Base-by-base conservation (phyloP, 1,139 yeast genomes). In the Magnusiomyces suaveolens region DNA sequence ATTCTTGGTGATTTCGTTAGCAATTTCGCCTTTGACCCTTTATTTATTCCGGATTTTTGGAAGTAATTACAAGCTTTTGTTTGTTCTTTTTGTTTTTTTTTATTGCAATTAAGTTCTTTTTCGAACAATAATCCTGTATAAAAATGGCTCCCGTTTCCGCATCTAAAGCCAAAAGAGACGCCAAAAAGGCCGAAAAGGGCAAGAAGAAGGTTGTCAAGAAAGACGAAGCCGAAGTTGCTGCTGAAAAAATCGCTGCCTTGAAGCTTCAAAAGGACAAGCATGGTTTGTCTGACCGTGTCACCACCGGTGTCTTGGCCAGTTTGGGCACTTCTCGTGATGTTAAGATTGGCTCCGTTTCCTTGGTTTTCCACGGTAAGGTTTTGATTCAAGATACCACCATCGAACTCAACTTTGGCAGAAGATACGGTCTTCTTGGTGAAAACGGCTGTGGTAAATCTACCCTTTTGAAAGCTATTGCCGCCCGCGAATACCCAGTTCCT, bases 391-490 rank as follows among this genome's bases (percentile, higher is more conserved):
- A 92, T 72, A 84, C 97, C 48, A 79, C 78, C 51, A 74, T 92
- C 65, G 98, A 92, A 76, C 82, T 92, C 75, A 94, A 92, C 75
- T 90, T 83, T 72, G 98, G 98, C 69, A 87, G 97, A 76, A 83
- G 96, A 73, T 92, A 94, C 70, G 74, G 73, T 59, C 79, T 92
- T 62, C 79, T 94, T 65, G 99, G 99, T 69, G 97, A 90, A 74
- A 92, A 92, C 72, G 99, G 99, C 60, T 92, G 98, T 76, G 99
- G 99, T 76, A 92, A 92, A 74, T 89, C 97, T 47, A 92, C 99
- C 33, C 83, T 92, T 66, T 75, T 92, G 70, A 87, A 87, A 72
- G 84, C 97, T 46, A 74, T 94, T 65, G 97, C 97, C 58, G 95
- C 96, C 56, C 82, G 97, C 73, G 99, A 94, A 73, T 92, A 79